Conservation (phyloP, 768 basidiomycete species). For the Hirschioporus abietinus region DNA sequence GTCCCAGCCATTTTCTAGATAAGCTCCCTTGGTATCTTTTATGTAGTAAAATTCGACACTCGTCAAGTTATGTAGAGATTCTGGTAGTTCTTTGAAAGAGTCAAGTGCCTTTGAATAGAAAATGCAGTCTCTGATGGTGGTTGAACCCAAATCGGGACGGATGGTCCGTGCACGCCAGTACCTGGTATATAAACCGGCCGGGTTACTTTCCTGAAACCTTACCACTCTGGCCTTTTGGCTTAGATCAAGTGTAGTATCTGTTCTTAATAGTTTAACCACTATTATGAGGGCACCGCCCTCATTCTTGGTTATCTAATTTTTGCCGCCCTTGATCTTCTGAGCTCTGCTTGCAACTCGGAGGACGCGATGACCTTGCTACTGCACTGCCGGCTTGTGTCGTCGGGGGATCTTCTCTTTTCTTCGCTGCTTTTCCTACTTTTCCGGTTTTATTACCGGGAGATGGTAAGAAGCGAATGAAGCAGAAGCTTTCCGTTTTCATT, state of each 20-base stretch:
- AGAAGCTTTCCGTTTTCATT: neutral
- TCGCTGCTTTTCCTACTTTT: neutral
- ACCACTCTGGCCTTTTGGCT: conserved; percentile 42
- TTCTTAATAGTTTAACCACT: conserved; percentile 35
- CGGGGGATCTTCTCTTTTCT: neutral
- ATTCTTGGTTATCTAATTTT: conserved; percentile 10
- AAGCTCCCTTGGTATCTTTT: neutral
- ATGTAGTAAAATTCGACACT: neutral
- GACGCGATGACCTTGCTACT: conserved; percentile 11
- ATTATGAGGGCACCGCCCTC: conserved; percentile 24
- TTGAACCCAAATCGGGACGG: neutral
- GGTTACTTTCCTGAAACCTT: conserved; percentile 12
- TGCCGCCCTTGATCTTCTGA: conserved; percentile 6
- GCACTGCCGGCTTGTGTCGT: conserved; percentile 7
- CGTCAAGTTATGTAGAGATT: too few relatives aligned
- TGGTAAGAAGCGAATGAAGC: neutral
- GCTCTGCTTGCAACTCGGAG: conserved; percentile 11
- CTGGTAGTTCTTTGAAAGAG: neutral
- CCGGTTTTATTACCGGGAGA: neutral
- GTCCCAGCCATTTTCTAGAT: conserved; percentile 33
- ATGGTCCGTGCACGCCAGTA: neutral
- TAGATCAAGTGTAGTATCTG: conserved; percentile 50
- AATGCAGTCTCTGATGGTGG: neutral
- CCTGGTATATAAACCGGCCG: neutral
- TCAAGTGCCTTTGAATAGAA: neutral